Base-by-base conservation (phyloP, 2,329 filamentous ascomycete genomes). In the Spiromastix sp. region DNA sequence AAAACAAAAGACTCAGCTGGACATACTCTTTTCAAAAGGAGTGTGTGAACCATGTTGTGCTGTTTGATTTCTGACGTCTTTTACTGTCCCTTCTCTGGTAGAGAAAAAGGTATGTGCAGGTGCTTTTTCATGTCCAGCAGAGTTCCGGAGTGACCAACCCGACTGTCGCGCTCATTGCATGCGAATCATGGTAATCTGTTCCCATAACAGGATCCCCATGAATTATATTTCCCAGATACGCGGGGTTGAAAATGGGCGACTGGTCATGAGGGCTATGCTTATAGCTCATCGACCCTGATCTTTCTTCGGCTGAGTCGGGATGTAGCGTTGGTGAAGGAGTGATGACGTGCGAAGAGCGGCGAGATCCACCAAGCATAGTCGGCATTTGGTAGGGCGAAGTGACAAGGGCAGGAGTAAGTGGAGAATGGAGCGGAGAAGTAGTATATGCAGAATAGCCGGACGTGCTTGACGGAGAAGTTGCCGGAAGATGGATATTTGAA, bases 401-500 rank as follows among this genome's bases (percentile, higher is more conserved):
- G 11, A 56, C 54, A 12, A 60, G 50, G 13, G 52, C 54, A 17
- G 60, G 54, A 15, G 54, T 52, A 4, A 57, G 55, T 7, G 60
- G 59, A 13, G 59, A 61, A 20, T 62, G 57, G 13, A 60, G 50
- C 5, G 59, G 58, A 4, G 61, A 63, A 6, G 47, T 43, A 19
- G 61, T 59, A 37, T 62, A 64, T 25, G 58, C 50, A 3, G 57
- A 48, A 24, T 56, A 60, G 16, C 56, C 52, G 13, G 60, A 49
- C 6, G 56, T 53, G 7, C 52, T 54, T 10, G 59, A 55, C n/a
- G 52, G 54, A 11, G 59, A 57, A 6, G 54, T 59, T 25, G 58
- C 50, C 42, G 47, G 48, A 35, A 52, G 40, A 21, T 47, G 46
- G 30, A 52, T 47, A 28, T 53, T 56, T 28, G 55, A 52, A n/a